Percentiles rank a stretch among this genome's conserved stretches.
Conservation (phyloP, 2,329 filamentous ascomycete species). For the Neonectria coccinea region DNA sequence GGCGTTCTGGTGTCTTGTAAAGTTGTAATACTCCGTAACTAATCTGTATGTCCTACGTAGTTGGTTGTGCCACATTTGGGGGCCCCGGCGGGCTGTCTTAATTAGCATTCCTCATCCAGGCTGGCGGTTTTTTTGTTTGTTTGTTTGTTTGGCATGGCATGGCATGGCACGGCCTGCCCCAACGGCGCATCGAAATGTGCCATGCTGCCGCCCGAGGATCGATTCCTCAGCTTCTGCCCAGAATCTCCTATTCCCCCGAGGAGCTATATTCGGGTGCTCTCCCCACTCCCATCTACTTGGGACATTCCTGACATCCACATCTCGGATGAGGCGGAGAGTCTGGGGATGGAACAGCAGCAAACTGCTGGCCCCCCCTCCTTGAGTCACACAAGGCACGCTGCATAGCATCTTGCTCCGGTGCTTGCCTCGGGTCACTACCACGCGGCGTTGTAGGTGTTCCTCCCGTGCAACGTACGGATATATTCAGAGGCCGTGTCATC, state of each 20-base stretch:
- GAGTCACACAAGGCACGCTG: constrained; percentile 10
- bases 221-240: not conserved
- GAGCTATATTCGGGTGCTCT: constrained; percentile 25
- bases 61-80: not conserved
- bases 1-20: not conserved
- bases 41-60: not conserved
- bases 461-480: constrained; percentile 8
- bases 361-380: not conserved
- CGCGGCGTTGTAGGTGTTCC: constrained; percentile 7
- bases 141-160: constrained; percentile 7
- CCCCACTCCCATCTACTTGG: constrained; percentile 28
- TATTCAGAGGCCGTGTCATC: constrained; percentile 17
- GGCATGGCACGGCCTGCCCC: constrained; percentile 4
- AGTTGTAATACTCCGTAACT: not conserved
- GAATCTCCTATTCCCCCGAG: constrained; percentile 11
- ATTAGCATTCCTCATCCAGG: constrained; percentile 16
- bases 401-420: constrained; percentile 14
- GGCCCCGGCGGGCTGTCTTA: constrained; percentile 8
- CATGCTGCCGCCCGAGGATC: not conserved
- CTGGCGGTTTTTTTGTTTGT: not conserved
- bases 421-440: constrained; percentile 15
- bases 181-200: constrained; percentile 19
- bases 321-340: constrained; percentile 29
- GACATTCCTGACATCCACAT: constrained; percentile 22
- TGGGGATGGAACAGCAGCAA: constrained; percentile 12